Evolutionary conservation across 1,284 basidiomycete genomes (phyloP), one percentile per base, ranked within the genome.

Genomic region (Entoloma clypeatum): DNA sequence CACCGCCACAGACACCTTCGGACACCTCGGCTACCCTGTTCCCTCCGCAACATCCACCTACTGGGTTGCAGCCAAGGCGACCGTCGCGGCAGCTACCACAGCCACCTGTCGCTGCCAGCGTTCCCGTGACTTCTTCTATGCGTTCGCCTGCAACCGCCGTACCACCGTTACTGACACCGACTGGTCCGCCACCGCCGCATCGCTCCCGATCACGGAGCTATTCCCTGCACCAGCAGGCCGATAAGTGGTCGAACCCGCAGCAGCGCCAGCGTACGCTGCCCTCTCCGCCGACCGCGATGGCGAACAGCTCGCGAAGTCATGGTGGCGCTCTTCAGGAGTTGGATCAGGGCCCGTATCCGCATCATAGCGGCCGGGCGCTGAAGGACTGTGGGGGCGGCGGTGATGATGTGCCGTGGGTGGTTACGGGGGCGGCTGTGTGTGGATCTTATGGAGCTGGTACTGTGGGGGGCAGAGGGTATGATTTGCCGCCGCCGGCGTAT

Each of bases 401-500:
- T 19, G 59, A 58, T 23, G 24, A 61, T n/a, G 44, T 37, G 8
- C 44, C 51, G 22, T 63, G 61, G 56, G 53, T 59, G 14, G 53
- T 55, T 39, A 25, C 49, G 18, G 38, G 59, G 36, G 54, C 55
- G 21, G 48, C 31, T 27, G 14, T 22, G 19, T 16, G 26, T 31
- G 14, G 24, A 32, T 14, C 26, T 35, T 3, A 19, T 22, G 29
- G 43, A 29, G 39, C 51, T 22, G 36, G 26, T 44, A 7, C 36
- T 23, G 24, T 47, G 23, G 33, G 37, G 17, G 48, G 19, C 28
- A 36, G 51, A 9, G 47, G 54, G 23, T 62, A 53, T 36, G 63
- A 64, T 28, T 53, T 60, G 34, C 64, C 64, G 2, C 65, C 65
- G 3, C 65, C 65, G 3, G 58, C 65, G 24, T 67, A 67, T 33